Base-by-base conservation (phyloP, 2,329 filamentous ascomycete species). In the Thelonectria blattea region DNA sequence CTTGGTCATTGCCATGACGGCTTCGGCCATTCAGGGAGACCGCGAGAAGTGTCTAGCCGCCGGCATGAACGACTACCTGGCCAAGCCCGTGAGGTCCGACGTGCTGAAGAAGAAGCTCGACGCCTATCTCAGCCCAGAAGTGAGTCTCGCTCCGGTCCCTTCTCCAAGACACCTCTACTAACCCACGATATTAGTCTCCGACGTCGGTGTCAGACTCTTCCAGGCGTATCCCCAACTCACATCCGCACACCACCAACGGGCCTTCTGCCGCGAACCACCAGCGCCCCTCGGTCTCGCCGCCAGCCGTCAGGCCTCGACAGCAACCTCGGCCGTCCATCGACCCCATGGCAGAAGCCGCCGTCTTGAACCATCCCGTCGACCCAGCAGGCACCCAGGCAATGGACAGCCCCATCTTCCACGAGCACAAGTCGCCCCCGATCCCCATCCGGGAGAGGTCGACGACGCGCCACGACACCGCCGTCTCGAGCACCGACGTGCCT, bases 1-100 rank as follows among this genome's bases (percentile, higher is more conserved):
- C 1, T 81, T 97, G n/a, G 91, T 98, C 50, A 97, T 98, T 68
- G 94, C 94, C 56, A 97, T 98, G 94, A 98, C 94, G 1, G 94
- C 94, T 1, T 93, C 90, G 24, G 94, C 94, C 3, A 98, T 98
- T 62, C 91, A 95, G 73, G 94, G 94, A 17, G 94, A 98, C 73
- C 85, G 93, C 49, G 94, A 98, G 74, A 97, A 96, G 78, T 97
- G 94, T 68, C 80, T 97, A n/a, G 92, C 93, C 51, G 92, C 92
- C 1, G 94, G 94, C 46, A 98, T 98, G 94, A 97, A 97, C 75
- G 95, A 97, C 71, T 98, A 97, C 71, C 85, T 97, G 1, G 93
- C 94, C 15, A 98, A 98, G 74, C 94, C 94, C 1, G 94, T 98
- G n/a, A 86, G 93, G 62, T 92, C 91, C 4, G 91, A 93, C 48